Base-by-base conservation (phyloP, 83 land plant genomes). In the Diphasiastrum complanatum region DNA sequence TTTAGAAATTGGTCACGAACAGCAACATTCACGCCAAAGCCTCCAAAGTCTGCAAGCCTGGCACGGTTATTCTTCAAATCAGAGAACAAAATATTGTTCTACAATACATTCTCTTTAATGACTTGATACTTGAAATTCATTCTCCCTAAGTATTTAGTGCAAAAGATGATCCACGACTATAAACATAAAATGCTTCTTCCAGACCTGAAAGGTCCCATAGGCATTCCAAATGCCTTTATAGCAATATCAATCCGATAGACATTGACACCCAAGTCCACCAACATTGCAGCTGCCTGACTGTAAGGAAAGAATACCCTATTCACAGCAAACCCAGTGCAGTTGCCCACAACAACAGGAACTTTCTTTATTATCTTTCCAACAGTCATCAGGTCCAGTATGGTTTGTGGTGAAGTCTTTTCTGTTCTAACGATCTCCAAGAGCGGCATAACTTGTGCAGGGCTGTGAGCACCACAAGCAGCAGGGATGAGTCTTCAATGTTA, bases 361-460 rank as follows among this genome's bases (percentile, higher is more conserved):
- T 89, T 95, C 37, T 75, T 79, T 25, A 95, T 89, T 61, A 67
- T 81, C 53, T 84, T 89, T 24, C 89, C 97, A 50, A 89, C 64
- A 65, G 83, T 85, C 53, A 95, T 70, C 23, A 95, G 78, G 60
- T 95, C 99, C 33, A 95, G 76, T 58, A 89, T 84, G 12, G 74
- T 85, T 81, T 95, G 99, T 20, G 88, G 83, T 47, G 99, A 81
- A 19, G 99, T 93, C 63, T 72, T 81, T 16, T 78, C 62, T 5
- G 96, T 83, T 32, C 96, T 91, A 34, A 93, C 96, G 53, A 93
- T 81, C 70, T 93, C 99, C 65, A 93, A 56, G 0, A 93, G 89
- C 43, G 96, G 93, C 99, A 95, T 95, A 11, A 89, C 67, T 57
- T 89, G 99, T 5, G 99, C 99, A 47, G 99, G 99, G 66, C 99